Evolutionary conservation across 345 rosid species (phyloP).

Genomic region (Kandelia obovata): DNA sequence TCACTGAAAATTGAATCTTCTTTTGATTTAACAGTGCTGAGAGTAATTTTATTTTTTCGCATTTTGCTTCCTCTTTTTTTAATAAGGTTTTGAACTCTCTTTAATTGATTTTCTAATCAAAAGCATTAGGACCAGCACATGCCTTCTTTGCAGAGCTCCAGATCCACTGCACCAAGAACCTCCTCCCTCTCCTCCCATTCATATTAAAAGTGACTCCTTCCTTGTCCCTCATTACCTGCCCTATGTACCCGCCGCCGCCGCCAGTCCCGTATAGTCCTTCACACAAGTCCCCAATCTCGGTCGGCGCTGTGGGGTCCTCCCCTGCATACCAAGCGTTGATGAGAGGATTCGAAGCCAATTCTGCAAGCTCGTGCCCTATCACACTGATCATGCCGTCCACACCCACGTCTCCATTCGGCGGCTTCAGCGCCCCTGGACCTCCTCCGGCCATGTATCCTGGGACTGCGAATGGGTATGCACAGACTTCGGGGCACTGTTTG

Average conservation of each 20-base stretch:
- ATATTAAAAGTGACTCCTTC: constrained; percentile 62
- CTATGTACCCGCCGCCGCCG: constrained; percentile 90
- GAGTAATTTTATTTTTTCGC: not conserved
- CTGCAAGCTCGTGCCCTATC: constrained; percentile 91
- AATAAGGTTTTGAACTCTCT: too few relatives aligned
- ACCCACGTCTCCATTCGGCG: constrained; percentile 83
- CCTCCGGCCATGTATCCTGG: constrained; percentile 82
- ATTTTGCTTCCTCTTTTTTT: not conserved
- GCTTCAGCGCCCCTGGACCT: constrained; percentile 52
- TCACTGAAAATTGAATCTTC: not conserved
- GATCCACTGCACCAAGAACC: constrained; percentile 82
- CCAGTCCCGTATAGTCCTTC: constrained; percentile 94
- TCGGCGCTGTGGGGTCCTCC: constrained; percentile 93
- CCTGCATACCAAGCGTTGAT: constrained; percentile 99
- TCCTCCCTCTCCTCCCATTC: constrained; percentile 69
- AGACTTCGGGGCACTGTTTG: constrained; percentile 85
- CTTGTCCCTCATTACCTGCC: constrained; percentile 72
- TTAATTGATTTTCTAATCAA: constrained; percentile 32
- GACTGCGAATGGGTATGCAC: constrained; percentile 89
- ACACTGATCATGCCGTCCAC: constrained; percentile 97
- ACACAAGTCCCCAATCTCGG: constrained; percentile 80
- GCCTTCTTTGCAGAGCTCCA: constrained; percentile 83
- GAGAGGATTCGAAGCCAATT: constrained; percentile 75
- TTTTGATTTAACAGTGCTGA: not conserved
- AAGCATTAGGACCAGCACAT: constrained; percentile 77